A percentile compares a stretch with the other conserved stretches of the same genome.
These are phyloP conservation scores for Gaeumannomyces sp. DNA, from an alignment of 2,329 filamentous ascomycete genomes.

Conservation along the genomic window DNA sequence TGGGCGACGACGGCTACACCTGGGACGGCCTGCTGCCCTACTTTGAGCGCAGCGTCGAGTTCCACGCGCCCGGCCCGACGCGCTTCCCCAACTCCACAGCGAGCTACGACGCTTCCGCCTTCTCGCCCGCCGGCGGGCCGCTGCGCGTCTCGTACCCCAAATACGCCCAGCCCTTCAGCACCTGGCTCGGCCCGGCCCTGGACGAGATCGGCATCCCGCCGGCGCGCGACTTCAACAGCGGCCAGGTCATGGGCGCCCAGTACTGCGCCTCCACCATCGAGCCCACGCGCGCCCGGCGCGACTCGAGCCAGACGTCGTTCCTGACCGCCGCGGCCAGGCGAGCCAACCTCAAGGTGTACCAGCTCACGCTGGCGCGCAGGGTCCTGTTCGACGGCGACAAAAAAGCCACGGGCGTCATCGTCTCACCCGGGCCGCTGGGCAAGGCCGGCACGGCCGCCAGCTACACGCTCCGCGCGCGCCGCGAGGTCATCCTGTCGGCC, in stretches of 20 bases:
- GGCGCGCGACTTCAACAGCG: conserved; percentile 32
- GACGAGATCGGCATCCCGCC: conserved; percentile 32
- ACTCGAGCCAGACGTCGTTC: conserved; percentile 31
- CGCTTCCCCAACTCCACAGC: conserved; percentile 19
- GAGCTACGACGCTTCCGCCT: conserved; percentile 22
- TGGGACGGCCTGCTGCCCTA: conserved; percentile 26
- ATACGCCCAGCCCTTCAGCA: conserved; percentile 19
- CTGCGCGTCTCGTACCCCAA: conserved; percentile 22
- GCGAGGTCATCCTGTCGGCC: conserved; percentile 36
- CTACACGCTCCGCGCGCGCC: conserved; percentile 20
- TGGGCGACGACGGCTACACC: conserved; percentile 24
- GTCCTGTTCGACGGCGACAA: conserved; percentile 9
- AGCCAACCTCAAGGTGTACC: conserved; percentile 32
- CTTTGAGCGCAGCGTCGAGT: conserved; percentile 24
- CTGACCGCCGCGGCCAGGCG: conserved; percentile 21
- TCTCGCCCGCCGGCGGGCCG: conserved; percentile 19
- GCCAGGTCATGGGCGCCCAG: conserved; percentile 29
- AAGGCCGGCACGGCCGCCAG: conserved; percentile 6
- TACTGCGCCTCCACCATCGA: conserved; percentile 22
- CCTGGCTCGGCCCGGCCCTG: conserved; percentile 25
- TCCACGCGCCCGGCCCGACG: not conserved
- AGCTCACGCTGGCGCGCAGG: conserved; percentile 29
- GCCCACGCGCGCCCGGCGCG: conserved; percentile 14
- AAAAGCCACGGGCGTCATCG: conserved; percentile 10
- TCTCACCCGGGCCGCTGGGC: conserved; percentile 8